Percentiles rank a stretch among this genome's conserved stretches.
Conservation (phyloP, 768 basidiomycete genomes). For the Boletus barrowsii region DNA sequence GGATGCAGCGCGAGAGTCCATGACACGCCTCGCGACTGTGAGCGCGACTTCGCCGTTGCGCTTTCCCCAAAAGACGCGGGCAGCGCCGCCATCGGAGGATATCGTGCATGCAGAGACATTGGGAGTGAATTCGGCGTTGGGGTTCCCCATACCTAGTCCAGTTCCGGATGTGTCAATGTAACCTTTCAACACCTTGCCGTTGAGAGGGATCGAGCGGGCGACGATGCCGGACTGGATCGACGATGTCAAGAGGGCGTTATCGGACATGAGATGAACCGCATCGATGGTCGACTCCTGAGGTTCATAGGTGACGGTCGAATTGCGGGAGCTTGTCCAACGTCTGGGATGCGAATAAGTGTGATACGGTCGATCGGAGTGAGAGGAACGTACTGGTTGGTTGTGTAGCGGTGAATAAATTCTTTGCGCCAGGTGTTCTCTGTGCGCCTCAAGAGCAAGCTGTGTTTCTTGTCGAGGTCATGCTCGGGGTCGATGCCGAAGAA, state of each 20-base stretch:
- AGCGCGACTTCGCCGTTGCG: conserved; percentile 64
- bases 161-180: conserved; percentile 64
- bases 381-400: conserved; percentile 47
- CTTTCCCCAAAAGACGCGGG: conserved; percentile 72
- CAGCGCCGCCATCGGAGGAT: conserved; percentile 61
- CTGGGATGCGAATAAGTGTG: conserved; percentile 36
- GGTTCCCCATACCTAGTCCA: conserved; percentile 64
- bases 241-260: conserved; percentile 52
- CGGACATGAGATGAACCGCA: conserved; percentile 57
- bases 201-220: conserved; percentile 67
- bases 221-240: conserved; percentile 70
- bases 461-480: conserved; percentile 45
- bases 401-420: conserved; percentile 62
- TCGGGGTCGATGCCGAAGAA: conserved; percentile 68
- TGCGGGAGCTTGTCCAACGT: conserved; percentile 67
- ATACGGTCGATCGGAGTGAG: neutral
- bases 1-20: conserved; percentile 51
- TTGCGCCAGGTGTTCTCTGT: conserved; percentile 62
- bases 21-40: conserved; percentile 52
- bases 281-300: conserved; percentile 61
- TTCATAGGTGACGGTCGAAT: conserved; percentile 55
- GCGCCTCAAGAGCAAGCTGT: conserved; percentile 52
- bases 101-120: conserved; percentile 60
- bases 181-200: conserved; percentile 66
- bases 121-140: conserved; percentile 71